Percentiles rank a stretch among this genome's conserved stretches.
Conservation (phyloP, 129 eudicot genomes). For the Flaveria trinervia region DNA sequence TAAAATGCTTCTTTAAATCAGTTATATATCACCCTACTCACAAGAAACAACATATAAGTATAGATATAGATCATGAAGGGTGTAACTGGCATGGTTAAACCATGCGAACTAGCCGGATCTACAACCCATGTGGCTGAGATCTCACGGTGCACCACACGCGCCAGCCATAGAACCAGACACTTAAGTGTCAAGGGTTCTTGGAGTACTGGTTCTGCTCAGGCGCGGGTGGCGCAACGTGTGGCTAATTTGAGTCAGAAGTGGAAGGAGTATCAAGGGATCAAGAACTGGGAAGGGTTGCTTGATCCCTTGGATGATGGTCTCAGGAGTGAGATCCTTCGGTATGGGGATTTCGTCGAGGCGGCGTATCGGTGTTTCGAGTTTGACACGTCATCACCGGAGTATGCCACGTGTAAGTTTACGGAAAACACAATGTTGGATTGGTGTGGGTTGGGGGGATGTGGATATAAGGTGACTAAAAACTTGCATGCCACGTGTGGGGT, state of each 20-base stretch:
- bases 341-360: conserved; percentile 79
- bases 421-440: conserved; percentile 41
- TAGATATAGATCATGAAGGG: conserved; percentile 36
- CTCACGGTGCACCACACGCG: conserved; percentile 26
- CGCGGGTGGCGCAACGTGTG: conserved; percentile 28
- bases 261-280: conserved; percentile 77
- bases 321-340: conserved; percentile 63
- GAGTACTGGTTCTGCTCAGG: conserved; percentile 35
- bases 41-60: not conserved
- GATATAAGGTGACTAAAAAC: conserved; percentile 59
- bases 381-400: conserved; percentile 50
- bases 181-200: conserved; percentile 44
- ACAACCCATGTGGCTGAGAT: not conserved
- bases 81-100: conserved; percentile 38
- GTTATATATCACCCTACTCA: not conserved
- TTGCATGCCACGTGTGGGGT: conserved; percentile 77
- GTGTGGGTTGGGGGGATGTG: conserved; percentile 58
- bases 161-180: conserved; percentile 2
- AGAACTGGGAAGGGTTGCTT: conserved; percentile 84
- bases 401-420: conserved; percentile 44
- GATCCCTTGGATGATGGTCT: conserved; percentile 78
- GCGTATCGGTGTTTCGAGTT: conserved; percentile 70
- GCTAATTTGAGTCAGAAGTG: conserved; percentile 57
- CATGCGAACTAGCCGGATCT: conserved; percentile 44
- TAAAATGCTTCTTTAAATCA: not conserved